Conservation (phyloP, 192 early-diverging fungal genomes). For the Endogone sp. region DNA sequence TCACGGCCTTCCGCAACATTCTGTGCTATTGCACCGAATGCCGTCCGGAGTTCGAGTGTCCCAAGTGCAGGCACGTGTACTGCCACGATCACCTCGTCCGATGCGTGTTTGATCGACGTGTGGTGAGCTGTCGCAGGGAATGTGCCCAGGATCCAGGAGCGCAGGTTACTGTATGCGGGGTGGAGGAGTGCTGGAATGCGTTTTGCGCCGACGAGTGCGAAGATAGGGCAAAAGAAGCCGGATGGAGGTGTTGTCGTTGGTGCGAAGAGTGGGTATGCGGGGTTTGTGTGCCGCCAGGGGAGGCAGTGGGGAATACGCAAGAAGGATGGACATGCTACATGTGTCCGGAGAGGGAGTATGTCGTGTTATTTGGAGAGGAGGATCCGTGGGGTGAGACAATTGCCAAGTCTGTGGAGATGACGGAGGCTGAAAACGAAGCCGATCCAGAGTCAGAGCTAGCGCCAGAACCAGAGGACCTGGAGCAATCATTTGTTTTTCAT, state of each 20-base stretch:
- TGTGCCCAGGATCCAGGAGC: not conserved
- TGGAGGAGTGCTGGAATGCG: not conserved
- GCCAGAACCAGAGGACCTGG: too few species aligned
- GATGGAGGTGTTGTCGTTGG: not conserved
- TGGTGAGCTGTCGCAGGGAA: not conserved
- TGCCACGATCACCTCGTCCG: not conserved
- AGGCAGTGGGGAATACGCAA: too few species aligned
- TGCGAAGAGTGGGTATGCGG: not conserved
- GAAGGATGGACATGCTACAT: not conserved
- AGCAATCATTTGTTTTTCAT: too few species aligned
- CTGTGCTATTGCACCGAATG: slow-evolving; percentile 5
- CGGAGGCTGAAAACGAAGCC: too few species aligned
- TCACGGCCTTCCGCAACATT: not conserved
- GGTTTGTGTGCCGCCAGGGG: not conserved
- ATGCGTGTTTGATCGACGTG: not conserved
- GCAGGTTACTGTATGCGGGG: not conserved
- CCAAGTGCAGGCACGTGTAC: not conserved
- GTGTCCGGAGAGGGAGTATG: not conserved
- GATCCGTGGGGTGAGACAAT: not conserved
- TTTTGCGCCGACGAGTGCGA: not conserved
- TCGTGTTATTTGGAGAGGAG: not conserved
- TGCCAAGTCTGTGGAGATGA: too few species aligned
- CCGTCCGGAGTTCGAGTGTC: not conserved
- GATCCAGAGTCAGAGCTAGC: too few species aligned
- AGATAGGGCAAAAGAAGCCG: not conserved